phyloP scores from a whole-genome alignment of 768 basidiomycete genomes.

The Lactifluus piperatus region DNA sequence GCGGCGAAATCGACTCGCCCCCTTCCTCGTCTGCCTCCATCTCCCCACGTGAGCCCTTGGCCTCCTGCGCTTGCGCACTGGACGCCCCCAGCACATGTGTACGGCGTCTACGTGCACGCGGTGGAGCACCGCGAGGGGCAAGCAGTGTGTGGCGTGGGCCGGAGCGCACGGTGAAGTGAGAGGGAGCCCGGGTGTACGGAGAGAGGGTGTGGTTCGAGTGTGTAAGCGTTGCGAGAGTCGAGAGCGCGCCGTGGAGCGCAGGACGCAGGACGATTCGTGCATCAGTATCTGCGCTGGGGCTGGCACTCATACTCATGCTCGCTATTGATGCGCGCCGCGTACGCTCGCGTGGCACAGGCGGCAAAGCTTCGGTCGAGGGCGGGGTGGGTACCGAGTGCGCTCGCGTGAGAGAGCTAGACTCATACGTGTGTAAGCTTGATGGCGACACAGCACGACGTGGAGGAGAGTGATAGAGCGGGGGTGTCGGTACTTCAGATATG shows the following conservation, averaged over 20 bases:
- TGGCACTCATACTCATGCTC: slow-evolving; percentile 29
- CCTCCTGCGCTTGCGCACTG: slow-evolving; percentile 7
- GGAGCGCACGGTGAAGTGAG: slow-evolving; percentile 88
- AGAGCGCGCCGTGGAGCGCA: slow-evolving; percentile 61
- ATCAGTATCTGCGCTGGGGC: slow-evolving; percentile 30
- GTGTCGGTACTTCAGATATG: slow-evolving; percentile 22
- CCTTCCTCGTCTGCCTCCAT: not conserved
- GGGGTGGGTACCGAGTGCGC: slow-evolving; percentile 40
- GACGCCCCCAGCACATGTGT: slow-evolving; percentile 33
- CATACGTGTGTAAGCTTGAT: slow-evolving; percentile 43
- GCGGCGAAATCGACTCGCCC: slow-evolving; percentile 18
- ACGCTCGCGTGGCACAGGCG: slow-evolving; percentile 7
- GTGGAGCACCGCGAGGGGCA: slow-evolving; percentile 52
- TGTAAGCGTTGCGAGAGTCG: slow-evolving; percentile 78
- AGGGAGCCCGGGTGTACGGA: slow-evolving; percentile 83
- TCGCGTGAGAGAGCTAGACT: slow-evolving; percentile 40
- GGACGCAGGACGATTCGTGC: slow-evolving; percentile 51
- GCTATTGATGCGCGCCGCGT: slow-evolving; percentile 30
- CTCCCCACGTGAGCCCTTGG: not conserved
- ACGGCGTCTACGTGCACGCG: too few relatives aligned
- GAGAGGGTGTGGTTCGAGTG: slow-evolving; percentile 90
- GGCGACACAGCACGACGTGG: slow-evolving; percentile 37
- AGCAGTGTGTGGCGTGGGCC: slow-evolving; percentile 49
- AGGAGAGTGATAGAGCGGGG: slow-evolving; percentile 24
- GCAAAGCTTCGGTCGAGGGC: slow-evolving; percentile 30